Conservation (phyloP, 345 rosid species). For the Anastatica hierochuntica region DNA sequence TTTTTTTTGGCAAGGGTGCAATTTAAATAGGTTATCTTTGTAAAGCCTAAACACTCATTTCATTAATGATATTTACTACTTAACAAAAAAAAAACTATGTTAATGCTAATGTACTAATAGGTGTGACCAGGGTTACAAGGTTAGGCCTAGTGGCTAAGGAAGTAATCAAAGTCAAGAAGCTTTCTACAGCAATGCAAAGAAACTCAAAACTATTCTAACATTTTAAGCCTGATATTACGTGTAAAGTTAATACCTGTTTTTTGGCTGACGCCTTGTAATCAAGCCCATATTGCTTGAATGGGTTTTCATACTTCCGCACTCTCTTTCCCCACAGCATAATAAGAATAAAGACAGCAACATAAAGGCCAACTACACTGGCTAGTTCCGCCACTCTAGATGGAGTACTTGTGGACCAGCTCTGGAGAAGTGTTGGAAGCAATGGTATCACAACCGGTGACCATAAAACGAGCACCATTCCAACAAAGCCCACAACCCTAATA, state of each 20-base stretch:
- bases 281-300: constrained; percentile 67
- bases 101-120: neutral
- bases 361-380: constrained; percentile 69
- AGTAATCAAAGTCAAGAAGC: neutral
- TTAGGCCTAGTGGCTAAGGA: neutral
- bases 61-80: too few relatives aligned
- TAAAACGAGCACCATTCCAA: constrained; percentile 64
- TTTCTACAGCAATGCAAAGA: neutral
- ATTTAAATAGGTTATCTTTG: too few relatives aligned
- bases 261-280: constrained; percentile 45
- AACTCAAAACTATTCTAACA: neutral
- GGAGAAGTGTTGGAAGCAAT: constrained; percentile 73
- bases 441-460: constrained; percentile 89
- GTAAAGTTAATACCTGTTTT: constrained; percentile 32
- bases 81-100: too few relatives aligned
- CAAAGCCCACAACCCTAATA: constrained; percentile 65
- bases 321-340: constrained; percentile 79
- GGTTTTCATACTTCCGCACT: constrained; percentile 65
- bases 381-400: constrained; percentile 63
- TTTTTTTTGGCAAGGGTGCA: too few relatives aligned
- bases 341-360: constrained; percentile 60
- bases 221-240: neutral
- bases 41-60: too few relatives aligned
- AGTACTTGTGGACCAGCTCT: constrained; percentile 58
- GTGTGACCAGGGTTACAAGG: neutral